phyloP scores from a whole-genome alignment of 2,329 filamentous ascomycete species.

The Exophiala aquamarina region DNA sequence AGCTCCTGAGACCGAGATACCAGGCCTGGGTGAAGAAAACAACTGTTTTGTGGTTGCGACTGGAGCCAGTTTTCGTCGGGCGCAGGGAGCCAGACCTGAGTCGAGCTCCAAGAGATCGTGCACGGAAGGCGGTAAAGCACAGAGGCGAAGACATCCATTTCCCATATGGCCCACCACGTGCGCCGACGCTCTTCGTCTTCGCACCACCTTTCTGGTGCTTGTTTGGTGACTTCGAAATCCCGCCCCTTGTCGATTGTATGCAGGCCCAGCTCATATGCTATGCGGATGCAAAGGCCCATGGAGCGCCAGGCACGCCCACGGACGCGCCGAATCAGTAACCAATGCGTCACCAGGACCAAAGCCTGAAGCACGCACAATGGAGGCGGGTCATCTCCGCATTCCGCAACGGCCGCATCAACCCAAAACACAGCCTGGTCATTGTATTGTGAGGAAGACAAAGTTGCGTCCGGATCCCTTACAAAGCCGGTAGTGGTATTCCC shows the following conservation, averaged over 20 bases:
- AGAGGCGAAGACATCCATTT: slow-evolving; percentile 43
- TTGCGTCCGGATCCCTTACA: slow-evolving; percentile 19
- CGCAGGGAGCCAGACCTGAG: slow-evolving; percentile 36
- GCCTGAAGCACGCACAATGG: slow-evolving; percentile 39
- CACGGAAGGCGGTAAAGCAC: slow-evolving; percentile 38
- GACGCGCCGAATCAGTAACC: slow-evolving; percentile 37
- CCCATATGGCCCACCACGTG: slow-evolving; percentile 44
- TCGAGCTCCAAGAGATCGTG: slow-evolving; percentile 36
- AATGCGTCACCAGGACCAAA: slow-evolving; percentile 34
- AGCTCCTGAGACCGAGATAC: slow-evolving; percentile 35
- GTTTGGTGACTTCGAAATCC: no score
- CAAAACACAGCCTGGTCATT: slow-evolving; percentile 27
- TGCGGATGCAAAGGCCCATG: slow-evolving; percentile 29
- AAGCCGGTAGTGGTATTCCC: neutral
- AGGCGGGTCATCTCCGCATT: slow-evolving; percentile 35
- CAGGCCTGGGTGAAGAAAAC: slow-evolving; percentile 33
- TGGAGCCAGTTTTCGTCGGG: slow-evolving; percentile 36
- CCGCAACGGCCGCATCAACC: slow-evolving; percentile 31
- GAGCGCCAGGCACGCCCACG: slow-evolving; percentile 38
- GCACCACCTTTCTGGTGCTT: slow-evolving; percentile 16
- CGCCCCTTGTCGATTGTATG: slow-evolving; percentile 30
- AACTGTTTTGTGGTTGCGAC: slow-evolving; percentile 24
- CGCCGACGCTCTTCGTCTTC: slow-evolving; percentile 38
- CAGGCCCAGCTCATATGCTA: slow-evolving; percentile 37
- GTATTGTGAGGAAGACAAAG: no score